phyloP scores from a whole-genome alignment of 2,329 filamentous ascomycete genomes.

The Ascosphaera acerosa region DNA sequence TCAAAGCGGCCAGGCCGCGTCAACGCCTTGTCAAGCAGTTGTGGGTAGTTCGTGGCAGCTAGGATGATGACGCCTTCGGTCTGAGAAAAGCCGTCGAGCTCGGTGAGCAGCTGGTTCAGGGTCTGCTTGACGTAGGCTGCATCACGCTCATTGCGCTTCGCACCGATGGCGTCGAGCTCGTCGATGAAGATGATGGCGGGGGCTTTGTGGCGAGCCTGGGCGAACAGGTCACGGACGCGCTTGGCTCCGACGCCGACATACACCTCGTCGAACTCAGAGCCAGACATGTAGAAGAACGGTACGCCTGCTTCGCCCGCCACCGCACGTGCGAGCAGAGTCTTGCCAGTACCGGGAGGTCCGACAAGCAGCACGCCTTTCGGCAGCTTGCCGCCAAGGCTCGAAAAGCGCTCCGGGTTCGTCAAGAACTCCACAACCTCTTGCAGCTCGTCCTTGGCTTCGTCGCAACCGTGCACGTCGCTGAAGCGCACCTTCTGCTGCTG shows the following conservation, averaged over 20 bases:
- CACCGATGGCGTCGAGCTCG: constrained; percentile 80
- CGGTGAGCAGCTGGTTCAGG: constrained; percentile 85
- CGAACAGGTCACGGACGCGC: constrained; percentile 82
- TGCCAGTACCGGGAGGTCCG: constrained; percentile 89
- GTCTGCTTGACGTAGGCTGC: constrained; percentile 94
- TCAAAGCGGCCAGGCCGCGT: constrained; percentile 90
- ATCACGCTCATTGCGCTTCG: constrained; percentile 77
- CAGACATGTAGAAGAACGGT: constrained; percentile 99
- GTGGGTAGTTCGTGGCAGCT: constrained; percentile 85
- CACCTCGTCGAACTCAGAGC: constrained; percentile 93
- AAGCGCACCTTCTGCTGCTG: constrained; percentile 84
- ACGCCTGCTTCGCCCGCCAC: constrained; percentile 94
- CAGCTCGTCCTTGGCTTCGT: constrained; percentile 94
- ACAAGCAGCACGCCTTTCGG: constrained; percentile 91
- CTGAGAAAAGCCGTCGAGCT: constrained; percentile 91
- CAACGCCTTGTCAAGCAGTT: constrained; percentile 80
- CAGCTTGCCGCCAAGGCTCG: constrained; percentile 78
- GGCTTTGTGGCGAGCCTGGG: constrained; percentile 56
- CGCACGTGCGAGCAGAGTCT: constrained; percentile 81
- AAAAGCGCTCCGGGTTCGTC: constrained; percentile 79
- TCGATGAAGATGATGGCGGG: constrained; percentile 92
- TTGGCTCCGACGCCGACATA: constrained; percentile 95
- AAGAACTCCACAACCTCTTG: constrained; percentile 93
- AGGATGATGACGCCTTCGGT: constrained; percentile 88
- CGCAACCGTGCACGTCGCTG: constrained; percentile 82